A percentile compares a stretch with the other conserved stretches of the same genome.
These are phyloP conservation scores for Populus ilicifolia DNA, from an alignment of 345 rosid species.

Conservation along the genomic window DNA sequence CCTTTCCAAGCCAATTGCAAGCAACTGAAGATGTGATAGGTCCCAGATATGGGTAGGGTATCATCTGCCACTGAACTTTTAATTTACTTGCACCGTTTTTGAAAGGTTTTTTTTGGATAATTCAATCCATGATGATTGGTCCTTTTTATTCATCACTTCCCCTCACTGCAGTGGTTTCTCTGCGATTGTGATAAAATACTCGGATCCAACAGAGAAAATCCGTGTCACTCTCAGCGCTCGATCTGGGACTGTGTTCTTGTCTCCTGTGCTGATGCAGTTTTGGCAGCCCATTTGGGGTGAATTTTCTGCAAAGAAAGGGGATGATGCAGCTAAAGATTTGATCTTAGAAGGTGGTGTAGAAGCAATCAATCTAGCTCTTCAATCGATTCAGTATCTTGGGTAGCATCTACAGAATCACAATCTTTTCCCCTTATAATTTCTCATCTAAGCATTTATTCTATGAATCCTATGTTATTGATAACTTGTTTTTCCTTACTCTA, in stretches of 20 bases:
- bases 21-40: conserved; percentile 75
- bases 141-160: not conserved
- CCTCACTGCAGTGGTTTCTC: conserved; percentile 54
- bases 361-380: conserved; percentile 64
- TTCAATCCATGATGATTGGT: not conserved
- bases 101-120: not conserved
- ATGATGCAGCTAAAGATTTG: conserved; percentile 40
- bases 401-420: conserved; percentile 23
- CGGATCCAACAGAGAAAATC: conserved; percentile 61
- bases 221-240: conserved; percentile 56
- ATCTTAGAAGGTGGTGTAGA: conserved; percentile 59
- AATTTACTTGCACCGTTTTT: not conserved
- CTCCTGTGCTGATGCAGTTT: conserved; percentile 66
- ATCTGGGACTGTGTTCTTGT: conserved; percentile 52
- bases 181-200: conserved; percentile 65
- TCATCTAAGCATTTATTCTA: not conserved
- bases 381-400: conserved; percentile 82
- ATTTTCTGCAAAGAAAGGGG: conserved; percentile 43
- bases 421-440: not conserved
- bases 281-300: conserved; percentile 54
- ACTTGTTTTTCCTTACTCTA: not conserved
- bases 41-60: conserved; percentile 62
- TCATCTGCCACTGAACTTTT: not conserved
- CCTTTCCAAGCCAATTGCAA: conserved; percentile 55
- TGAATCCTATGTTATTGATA: not conserved